Evolutionary conservation across 1,284 basidiomycete genomes (phyloP).

Genomic region (Cryptococcus hybrid): DNA sequence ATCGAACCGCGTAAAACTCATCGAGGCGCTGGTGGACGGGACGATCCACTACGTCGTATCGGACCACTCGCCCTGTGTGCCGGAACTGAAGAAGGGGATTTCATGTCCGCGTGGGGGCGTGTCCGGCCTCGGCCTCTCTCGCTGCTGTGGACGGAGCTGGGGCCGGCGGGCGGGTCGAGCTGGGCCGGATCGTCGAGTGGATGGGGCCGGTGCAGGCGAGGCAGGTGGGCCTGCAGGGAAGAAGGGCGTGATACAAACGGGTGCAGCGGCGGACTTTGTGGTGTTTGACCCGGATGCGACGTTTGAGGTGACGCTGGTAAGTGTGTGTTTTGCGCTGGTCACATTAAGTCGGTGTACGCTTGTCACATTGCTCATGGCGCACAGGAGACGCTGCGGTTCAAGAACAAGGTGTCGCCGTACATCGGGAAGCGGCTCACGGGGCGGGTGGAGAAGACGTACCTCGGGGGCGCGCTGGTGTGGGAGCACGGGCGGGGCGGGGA

Average conservation of each 20-base stretch:
- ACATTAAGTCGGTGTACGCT: background rate
- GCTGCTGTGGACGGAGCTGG: constrained; percentile 74
- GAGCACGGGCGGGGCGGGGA: constrained; percentile 37
- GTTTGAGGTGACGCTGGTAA: constrained; percentile 58
- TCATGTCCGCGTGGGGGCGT: constrained; percentile 90
- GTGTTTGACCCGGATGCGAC: constrained; percentile 73
- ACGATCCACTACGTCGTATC: constrained; percentile 87
- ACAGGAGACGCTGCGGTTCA: constrained; percentile 70
- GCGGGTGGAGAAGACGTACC: constrained; percentile 62
- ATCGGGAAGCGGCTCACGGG: constrained; percentile 62
- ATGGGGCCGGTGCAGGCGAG: constrained; percentile 66
- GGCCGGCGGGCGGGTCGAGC: constrained; percentile 49
- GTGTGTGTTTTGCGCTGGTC: constrained; percentile 18
- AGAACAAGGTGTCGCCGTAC: constrained; percentile 90
- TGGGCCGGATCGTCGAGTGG: constrained; percentile 71
- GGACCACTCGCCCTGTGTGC: constrained; percentile 87
- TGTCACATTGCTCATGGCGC: background rate
- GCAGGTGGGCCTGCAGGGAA: constrained; percentile 66
- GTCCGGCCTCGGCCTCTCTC: constrained; percentile 75
- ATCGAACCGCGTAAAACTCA: constrained; percentile 68
- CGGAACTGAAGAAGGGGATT: constrained; percentile 74
- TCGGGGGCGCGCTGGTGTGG: constrained; percentile 66
- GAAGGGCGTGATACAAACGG: constrained; percentile 71
- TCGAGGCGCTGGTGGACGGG: constrained; percentile 75
- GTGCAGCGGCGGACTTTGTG: constrained; percentile 79